phyloP scores from a whole-genome alignment of 2,329 filamentous ascomycete species.

The Colletotrichum lupini region DNA sequence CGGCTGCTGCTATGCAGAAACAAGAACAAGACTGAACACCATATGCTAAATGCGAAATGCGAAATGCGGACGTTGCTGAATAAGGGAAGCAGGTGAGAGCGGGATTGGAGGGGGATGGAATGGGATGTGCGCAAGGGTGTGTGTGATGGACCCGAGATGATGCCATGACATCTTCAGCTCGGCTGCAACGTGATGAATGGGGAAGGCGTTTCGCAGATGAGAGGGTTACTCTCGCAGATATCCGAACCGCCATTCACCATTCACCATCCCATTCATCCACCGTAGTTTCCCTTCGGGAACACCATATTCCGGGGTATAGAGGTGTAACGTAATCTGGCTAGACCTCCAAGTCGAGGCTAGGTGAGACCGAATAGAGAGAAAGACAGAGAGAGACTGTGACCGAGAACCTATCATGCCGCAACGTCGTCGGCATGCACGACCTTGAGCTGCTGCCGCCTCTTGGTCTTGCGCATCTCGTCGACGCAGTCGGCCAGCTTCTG shows the following conservation, averaged over 20 bases:
- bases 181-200: slow-evolving; percentile 7
- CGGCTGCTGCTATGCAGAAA: slow-evolving; percentile 2
- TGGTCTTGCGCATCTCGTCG: slow-evolving; percentile 57
- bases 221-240: too few species aligned
- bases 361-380: neutral
- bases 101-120: neutral
- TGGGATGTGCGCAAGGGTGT: too few species aligned
- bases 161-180: slow-evolving; percentile 27
- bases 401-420: neutral
- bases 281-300: neutral
- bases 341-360: neutral
- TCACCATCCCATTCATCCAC: neutral
- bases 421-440: slow-evolving; percentile 53
- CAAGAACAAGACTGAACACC: neutral
- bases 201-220: neutral
- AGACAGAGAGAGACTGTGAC: too few species aligned
- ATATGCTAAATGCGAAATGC: neutral
- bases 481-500: slow-evolving; percentile 60
- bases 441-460: slow-evolving; percentile 53
- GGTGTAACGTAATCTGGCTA: neutral
- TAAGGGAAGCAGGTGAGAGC: neutral
- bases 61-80: neutral
- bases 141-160: neutral
- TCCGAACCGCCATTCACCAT: too few species aligned
- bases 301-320: neutral